These are phyloP conservation scores for Xerocomus amazonicus DNA, from an alignment of 1,284 basidiomycete species.

Conservation along the genomic window DNA sequence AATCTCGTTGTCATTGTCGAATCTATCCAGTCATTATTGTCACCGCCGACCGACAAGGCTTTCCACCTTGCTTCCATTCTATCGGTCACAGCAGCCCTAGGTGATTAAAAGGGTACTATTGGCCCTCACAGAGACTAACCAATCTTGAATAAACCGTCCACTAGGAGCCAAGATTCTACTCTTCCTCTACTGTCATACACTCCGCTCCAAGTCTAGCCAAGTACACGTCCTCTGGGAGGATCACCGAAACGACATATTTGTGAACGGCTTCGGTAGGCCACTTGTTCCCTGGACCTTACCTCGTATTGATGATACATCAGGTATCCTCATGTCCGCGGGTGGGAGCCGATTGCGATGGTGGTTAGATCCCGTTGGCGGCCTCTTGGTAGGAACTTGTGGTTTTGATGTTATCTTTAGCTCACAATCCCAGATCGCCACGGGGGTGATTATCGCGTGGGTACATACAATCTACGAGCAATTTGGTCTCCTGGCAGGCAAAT, in stretches of 20 bases:
- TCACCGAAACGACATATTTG: conserved; percentile 86
- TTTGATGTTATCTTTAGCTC: conserved; percentile 4
- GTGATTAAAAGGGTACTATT: conserved; percentile 37
- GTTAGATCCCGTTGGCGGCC: conserved; percentile 79
- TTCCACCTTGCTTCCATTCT: conserved; percentile 83
- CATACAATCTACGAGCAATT: conserved; percentile 80
- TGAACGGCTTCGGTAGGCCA: conserved; percentile 68
- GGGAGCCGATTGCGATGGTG: conserved; percentile 88
- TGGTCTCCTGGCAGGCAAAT: conserved; percentile 84
- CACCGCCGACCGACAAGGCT: conserved; percentile 55
- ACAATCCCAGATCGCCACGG: conserved; percentile 60
- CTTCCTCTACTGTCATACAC: conserved; percentile 83
- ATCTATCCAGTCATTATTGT: conserved; percentile 68
- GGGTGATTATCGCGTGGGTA: conserved; percentile 81
- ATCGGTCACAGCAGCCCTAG: conserved; percentile 78
- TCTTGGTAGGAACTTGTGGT: conserved; percentile 51
- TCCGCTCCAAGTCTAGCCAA: conserved; percentile 81
- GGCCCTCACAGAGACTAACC: not conserved
- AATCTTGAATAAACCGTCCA: conserved; percentile 5
- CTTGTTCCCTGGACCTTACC: conserved; percentile 1
- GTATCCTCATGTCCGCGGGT: conserved; percentile 86
- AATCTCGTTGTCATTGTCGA: conserved; percentile 86
- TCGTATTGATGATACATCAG: conserved; percentile 36
- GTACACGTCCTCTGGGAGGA: conserved; percentile 95
- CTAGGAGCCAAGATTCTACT: conserved; percentile 80